Evolutionary conservation across 2,329 filamentous ascomycete genomes (phyloP).

Genomic region (Paracoccidioides lutzii): DNA sequence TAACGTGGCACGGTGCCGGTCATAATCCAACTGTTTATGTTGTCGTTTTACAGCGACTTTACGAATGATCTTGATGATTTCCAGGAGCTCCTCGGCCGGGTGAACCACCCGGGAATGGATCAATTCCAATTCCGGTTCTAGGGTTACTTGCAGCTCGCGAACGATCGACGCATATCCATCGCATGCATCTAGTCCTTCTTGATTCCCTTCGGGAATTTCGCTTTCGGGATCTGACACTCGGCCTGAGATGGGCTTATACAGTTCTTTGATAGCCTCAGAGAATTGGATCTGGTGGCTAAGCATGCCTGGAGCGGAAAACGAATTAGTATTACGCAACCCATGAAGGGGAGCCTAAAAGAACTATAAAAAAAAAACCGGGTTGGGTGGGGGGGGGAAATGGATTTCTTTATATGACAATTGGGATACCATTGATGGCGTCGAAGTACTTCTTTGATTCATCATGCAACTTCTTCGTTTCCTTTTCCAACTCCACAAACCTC

Average conservation of each 20-base stretch:
- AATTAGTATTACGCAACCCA: not conserved
- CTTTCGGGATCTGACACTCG: slow-evolving; percentile 87
- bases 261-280: slow-evolving; percentile 85
- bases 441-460: slow-evolving; percentile 98
- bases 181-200: slow-evolving; percentile 85
- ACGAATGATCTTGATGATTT: slow-evolving; percentile 88
- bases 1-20: slow-evolving; percentile 65
- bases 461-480: slow-evolving; percentile 90
- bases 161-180: slow-evolving; percentile 93
- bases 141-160: slow-evolving; percentile 72
- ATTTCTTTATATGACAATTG: not conserved
- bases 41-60: slow-evolving; percentile 83
- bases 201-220: slow-evolving; percentile 68
- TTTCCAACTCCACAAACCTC: slow-evolving; percentile 85
- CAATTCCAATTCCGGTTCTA: slow-evolving; percentile 91
- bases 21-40: slow-evolving; percentile 95
- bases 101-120: slow-evolving; percentile 84
- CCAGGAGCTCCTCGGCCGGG: slow-evolving; percentile 82
- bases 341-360: not conserved
- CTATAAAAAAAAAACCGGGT: too few species aligned
- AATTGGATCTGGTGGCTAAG: slow-evolving; percentile 95
- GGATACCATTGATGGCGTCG: slow-evolving; percentile 75
- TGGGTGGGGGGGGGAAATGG: not conserved
- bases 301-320: slow-evolving; percentile 49
- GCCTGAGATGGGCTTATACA: slow-evolving; percentile 97